phyloP scores from a whole-genome alignment of 805 yeast genomes.

The Myxozyma kluyveri region DNA sequence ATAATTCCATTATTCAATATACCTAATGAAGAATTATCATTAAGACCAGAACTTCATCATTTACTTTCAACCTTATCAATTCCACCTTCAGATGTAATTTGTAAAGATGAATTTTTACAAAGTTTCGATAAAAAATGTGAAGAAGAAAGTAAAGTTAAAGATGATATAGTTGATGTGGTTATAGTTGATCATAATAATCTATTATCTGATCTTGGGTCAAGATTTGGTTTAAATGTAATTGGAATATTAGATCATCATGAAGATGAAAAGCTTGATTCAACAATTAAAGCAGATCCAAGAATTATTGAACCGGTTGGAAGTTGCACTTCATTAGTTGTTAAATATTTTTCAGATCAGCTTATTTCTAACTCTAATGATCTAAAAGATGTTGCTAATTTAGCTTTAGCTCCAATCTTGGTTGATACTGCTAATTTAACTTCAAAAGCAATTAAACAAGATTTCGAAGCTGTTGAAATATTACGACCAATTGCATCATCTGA shows the following conservation, averaged over 20 bases:
- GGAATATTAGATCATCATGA: slow-evolving; percentile 87
- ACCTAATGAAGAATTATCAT: slow-evolving; percentile 57
- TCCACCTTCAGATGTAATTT: slow-evolving; percentile 51
- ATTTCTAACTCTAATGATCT: slow-evolving; percentile 27
- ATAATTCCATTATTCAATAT: slow-evolving; percentile 76
- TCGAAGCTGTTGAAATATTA: slow-evolving; percentile 45
- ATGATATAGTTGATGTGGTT: slow-evolving; percentile 43
- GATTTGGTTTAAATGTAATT: slow-evolving; percentile 44
- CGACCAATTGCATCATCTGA: not conserved
- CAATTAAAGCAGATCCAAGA: slow-evolving; percentile 50
- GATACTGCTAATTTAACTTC: slow-evolving; percentile 71
- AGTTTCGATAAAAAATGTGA: no score
- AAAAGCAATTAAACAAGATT: slow-evolving; percentile 54
- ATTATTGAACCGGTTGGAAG: slow-evolving; percentile 66
- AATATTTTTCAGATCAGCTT: slow-evolving; percentile 49
- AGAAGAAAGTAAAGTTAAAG: not conserved
- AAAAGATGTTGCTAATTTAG: slow-evolving; percentile 42
- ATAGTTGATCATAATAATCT: slow-evolving; percentile 82
- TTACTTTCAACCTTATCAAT: slow-evolving; percentile 52
- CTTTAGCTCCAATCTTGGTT: slow-evolving; percentile 65
- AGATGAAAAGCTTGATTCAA: slow-evolving; percentile 54
- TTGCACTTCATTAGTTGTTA: slow-evolving; percentile 71
- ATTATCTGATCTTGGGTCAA: slow-evolving; percentile 47
- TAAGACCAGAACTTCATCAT: slow-evolving; percentile 68
- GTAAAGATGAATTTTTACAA: slow-evolving; percentile 59